Percentiles rank a stretch among this genome's conserved stretches.
Evolutionary conservation across 345 rosid species (phyloP).

Genomic region (Xanthoceras sorbifolium): DNA sequence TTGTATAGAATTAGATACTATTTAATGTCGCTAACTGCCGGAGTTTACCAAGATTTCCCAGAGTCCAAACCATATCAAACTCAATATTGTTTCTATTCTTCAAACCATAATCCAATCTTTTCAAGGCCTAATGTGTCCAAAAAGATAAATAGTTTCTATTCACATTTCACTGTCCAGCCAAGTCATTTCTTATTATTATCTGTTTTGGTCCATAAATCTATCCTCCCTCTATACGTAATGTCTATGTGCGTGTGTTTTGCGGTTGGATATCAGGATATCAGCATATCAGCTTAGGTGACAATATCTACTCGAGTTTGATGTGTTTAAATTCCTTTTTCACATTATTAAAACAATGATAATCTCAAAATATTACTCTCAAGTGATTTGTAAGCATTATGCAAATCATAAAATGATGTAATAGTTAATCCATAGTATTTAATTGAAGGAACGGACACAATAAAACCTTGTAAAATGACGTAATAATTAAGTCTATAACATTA

Average conservation of each 20-base stretch:
- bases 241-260: not conserved
- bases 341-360: too few relatives aligned
- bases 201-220: not conserved
- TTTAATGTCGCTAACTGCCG: constrained; percentile 22
- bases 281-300: not conserved
- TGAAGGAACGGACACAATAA: too few relatives aligned
- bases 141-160: not conserved
- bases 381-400: too few relatives aligned
- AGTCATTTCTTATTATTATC: not conserved
- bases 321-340: not conserved
- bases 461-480: too few relatives aligned
- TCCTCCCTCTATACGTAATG: not conserved
- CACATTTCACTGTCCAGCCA: not conserved
- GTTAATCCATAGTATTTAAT: too few relatives aligned
- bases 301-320: not conserved
- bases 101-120: constrained; percentile 17
- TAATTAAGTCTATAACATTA: too few relatives aligned
- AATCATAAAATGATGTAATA: too few relatives aligned
- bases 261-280: not conserved
- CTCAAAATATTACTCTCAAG: too few relatives aligned
- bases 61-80: constrained; percentile 21
- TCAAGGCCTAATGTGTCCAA: not conserved
- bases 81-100: constrained; percentile 12
- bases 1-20: constrained; percentile 15
- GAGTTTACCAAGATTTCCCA: constrained; percentile 1